Evolutionary conservation across 768 basidiomycete genomes (phyloP), one percentile per base, ranked within the genome.

Genomic region (Kwoniella newhampshirensis): DNA sequence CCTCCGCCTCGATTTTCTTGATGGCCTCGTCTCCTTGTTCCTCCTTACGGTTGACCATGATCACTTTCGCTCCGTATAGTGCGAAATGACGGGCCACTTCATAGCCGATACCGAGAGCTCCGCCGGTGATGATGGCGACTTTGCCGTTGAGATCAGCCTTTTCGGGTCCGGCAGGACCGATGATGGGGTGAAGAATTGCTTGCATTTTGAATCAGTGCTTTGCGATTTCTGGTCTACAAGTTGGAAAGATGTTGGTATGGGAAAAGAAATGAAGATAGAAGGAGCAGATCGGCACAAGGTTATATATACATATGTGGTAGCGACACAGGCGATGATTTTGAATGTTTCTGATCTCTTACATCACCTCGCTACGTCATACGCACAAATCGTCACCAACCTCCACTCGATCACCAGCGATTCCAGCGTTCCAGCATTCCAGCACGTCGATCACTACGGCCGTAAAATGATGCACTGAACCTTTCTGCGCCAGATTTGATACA

Each of bases 11-110:
- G 55, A 75, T 72, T 30, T 67, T 53, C 44, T 51, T 49, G 58
- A 73, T 75, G 4, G 74, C 69, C 37, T 67, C 59, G 40, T 71
- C 69, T 7, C 74, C 74, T 56, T 75, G 74, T 36, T 75, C 70
- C 49, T 73, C 63, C 53, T 75, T 75, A 48, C 71, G 54, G 64
- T 73, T 72, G 56, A 68, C 55, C 62, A 75, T 69, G 64, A 75
- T 69, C 4, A 69, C 67, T 15, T 57, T 47, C 0, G 65, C 65
- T 23, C 65, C 66, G 43, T 54, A 63, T 21, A 62, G 57, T 1
- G 66, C 65, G 49, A 72, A 68, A 49, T 63, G 64, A 25, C 62
- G 61, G 6, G 70, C 58, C 32, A 75, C 56, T 35, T 68, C 68
- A 35, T 60, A 61, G 23, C 73, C 70, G 18, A 60, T 60, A 36